These are phyloP conservation scores for Colletotrichum orchidophilum DNA, from an alignment of 2,329 filamentous ascomycete species.

Conservation along the genomic window DNA sequence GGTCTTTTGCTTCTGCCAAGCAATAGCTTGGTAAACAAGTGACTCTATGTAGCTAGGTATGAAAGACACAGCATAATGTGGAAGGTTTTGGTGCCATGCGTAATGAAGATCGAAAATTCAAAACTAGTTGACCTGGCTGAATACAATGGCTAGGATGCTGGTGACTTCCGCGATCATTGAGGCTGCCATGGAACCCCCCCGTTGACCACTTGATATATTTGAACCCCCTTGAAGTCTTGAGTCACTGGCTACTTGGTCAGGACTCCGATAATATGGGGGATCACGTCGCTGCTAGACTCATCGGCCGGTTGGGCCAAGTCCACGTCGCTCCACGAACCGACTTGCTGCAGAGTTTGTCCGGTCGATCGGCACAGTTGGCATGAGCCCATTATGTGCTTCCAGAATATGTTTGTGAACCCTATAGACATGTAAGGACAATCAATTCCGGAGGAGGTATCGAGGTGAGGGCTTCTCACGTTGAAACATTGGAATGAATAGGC, in stretches of 20 bases:
- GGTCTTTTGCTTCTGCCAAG: background rate
- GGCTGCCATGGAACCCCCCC: no score
- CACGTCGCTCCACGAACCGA: background rate
- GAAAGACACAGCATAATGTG: no score
- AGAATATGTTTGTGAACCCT: conserved; percentile 54
- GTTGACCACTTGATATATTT: background rate
- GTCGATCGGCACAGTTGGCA: background rate
- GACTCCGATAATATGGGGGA: conserved; percentile 2
- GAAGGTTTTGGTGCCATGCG: no score
- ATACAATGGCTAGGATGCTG: no score
- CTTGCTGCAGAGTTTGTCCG: background rate
- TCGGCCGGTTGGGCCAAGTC: background rate
- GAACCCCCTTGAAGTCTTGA: background rate
- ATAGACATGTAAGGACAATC: background rate
- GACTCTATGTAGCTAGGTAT: no score
- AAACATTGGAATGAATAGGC: conserved; percentile 48
- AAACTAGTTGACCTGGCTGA: background rate
- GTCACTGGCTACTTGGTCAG: background rate
- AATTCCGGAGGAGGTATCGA: background rate
- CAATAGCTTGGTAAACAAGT: no score
- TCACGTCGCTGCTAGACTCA: background rate
- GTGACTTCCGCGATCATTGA: no score
- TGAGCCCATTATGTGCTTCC: conserved; percentile 42
- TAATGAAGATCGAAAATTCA: no score
- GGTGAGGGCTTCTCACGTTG: conserved; percentile 46